Evolutionary conservation across 1,284 basidiomycete species (phyloP).

Genomic region (Rhodotorula sp.): DNA sequence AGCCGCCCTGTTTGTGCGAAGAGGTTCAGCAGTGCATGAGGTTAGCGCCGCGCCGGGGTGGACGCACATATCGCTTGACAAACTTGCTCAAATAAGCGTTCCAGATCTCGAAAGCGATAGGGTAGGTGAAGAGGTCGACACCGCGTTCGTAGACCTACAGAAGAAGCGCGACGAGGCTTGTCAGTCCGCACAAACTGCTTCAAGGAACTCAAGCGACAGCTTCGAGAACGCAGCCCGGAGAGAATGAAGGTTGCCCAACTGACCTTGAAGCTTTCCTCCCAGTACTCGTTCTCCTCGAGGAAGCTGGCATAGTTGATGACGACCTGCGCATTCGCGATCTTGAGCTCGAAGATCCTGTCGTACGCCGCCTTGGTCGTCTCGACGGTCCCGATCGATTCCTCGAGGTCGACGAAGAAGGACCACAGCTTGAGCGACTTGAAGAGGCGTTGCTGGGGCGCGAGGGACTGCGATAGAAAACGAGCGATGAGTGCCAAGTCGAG

Average conservation of each 20-base stretch:
- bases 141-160: constrained; percentile 90
- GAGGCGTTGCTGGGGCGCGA: constrained; percentile 81
- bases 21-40: not conserved
- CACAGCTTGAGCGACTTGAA: constrained; percentile 99
- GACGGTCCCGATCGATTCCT: constrained; percentile 92
- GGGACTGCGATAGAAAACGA: constrained; percentile 56
- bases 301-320: constrained; percentile 97
- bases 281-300: constrained; percentile 96
- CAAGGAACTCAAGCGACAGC: not conserved
- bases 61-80: constrained; percentile 85
- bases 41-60: not conserved
- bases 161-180: not conserved
- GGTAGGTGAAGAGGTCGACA: constrained; percentile 96
- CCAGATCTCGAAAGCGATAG: constrained; percentile 98
- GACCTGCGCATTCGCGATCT: constrained; percentile 95
- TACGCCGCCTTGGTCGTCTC: constrained; percentile 91
- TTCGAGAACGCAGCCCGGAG: too few relatives aligned
- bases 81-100: constrained; percentile 98
- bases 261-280: constrained; percentile 96
- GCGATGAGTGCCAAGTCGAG: not conserved
- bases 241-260: not conserved
- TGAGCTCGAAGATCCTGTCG: constrained; percentile 93
- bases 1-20: constrained; percentile 64
- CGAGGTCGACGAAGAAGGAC: constrained; percentile 97
- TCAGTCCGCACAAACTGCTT: not conserved